These are phyloP conservation scores for Entophlyctis helioformis DNA, from an alignment of 192 early-diverging fungal species.

Conservation along the genomic window DNA sequence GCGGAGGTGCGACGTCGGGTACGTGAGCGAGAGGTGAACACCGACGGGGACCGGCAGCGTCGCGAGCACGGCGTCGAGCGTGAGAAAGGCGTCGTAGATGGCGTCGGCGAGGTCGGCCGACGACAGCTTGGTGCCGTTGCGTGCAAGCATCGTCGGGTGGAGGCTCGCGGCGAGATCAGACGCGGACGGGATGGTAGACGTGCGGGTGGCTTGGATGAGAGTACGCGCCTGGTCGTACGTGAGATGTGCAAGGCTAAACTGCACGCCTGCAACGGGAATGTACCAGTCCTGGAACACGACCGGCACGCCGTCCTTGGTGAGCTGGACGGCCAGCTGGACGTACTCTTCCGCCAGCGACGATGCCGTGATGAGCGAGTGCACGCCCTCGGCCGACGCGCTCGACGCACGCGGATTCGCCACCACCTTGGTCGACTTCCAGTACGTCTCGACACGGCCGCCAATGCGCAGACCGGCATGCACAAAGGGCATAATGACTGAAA, in stretches of 20 bases:
- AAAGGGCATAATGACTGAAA: conserved; percentile 76
- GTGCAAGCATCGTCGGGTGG: not conserved
- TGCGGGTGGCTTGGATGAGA: conserved; percentile 2
- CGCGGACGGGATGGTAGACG: not conserved
- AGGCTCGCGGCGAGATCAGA: not conserved
- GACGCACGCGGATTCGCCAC: not conserved
- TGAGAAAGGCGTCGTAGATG: conserved; percentile 11
- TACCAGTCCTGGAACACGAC: conserved; percentile 74
- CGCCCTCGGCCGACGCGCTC: conserved; percentile 3
- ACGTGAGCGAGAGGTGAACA: conserved; percentile 77
- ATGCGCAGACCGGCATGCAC: conserved; percentile 78
- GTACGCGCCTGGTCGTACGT: conserved; percentile 56
- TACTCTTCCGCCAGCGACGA: conserved; percentile 89
- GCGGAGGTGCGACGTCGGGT: conserved; percentile 61
- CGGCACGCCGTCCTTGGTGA: conserved; percentile 76
- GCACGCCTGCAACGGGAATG: conserved; percentile 9
- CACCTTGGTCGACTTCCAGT: conserved; percentile 96
- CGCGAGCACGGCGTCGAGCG: conserved; percentile 34
- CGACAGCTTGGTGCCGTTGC: not conserved
- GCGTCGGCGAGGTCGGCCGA: conserved; percentile 8
- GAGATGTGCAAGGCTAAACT: conserved; percentile 45
- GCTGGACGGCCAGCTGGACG: conserved; percentile 76
- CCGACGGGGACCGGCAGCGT: conserved; percentile 60
- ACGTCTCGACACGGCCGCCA: conserved; percentile 93
- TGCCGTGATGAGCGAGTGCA: conserved; percentile 67